Conservation (phyloP, 1,139 yeast genomes). For the Blastobotrys ciferrii region DNA sequence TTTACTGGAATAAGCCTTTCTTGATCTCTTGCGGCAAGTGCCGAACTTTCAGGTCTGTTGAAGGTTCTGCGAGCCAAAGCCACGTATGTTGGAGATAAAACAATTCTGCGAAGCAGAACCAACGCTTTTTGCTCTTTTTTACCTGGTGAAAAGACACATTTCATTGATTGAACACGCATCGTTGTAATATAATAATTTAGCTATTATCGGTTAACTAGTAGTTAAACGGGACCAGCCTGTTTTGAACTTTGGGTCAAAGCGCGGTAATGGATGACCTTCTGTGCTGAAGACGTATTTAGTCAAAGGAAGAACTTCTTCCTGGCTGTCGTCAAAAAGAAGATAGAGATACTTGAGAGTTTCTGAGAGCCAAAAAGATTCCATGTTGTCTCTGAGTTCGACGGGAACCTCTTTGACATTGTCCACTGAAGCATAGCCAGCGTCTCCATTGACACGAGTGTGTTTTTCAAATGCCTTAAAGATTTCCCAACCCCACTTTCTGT, state of each 20-base stretch:
- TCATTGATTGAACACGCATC: no score
- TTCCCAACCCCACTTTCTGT: constrained; percentile 88
- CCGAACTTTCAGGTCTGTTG: no score
- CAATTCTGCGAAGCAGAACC: no score
- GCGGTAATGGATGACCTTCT: constrained; percentile 79
- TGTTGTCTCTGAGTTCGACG: constrained; percentile 61
- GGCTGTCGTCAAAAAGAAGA: constrained; percentile 70
- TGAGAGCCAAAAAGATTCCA: constrained; percentile 93
- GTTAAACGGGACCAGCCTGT: constrained; percentile 1
- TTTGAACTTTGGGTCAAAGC: background rate
- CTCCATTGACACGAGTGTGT: constrained; percentile 52
- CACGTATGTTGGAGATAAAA: no score
- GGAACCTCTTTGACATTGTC: constrained; percentile 57
- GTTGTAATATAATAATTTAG: background rate
- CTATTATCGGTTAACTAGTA: background rate
- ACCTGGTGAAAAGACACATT: no score
- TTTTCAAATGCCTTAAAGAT: constrained; percentile 70
- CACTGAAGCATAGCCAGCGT: constrained; percentile 67
- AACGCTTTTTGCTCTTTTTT: no score
- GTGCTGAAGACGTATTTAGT: constrained; percentile 80
- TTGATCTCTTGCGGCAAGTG: no score
- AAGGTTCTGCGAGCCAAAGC: no score
- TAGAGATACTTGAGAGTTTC: constrained; percentile 89
- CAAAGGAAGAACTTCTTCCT: constrained; percentile 52
- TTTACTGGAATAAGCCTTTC: no score